Base-by-base conservation (phyloP, 2,329 filamentous ascomycete genomes). In the Aspergillus transmontanensis region DNA sequence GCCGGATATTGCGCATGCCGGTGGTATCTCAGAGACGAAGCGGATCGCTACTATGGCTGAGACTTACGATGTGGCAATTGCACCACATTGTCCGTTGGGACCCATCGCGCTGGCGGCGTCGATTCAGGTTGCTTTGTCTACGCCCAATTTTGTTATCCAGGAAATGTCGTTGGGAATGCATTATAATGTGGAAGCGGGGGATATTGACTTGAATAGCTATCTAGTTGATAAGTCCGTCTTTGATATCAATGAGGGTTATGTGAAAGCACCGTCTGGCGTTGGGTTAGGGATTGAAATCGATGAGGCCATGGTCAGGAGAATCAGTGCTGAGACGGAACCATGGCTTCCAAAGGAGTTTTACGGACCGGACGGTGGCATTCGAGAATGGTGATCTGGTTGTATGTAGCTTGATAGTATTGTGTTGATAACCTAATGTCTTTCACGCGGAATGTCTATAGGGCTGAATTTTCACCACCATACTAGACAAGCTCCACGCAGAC, bases 101-200 rank as follows among this genome's bases (percentile, higher is more conserved):
- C 90, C 90, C 0, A 89, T 93, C 56, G 89, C 90, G 0, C 80
- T 93, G 19, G 90, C 90, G 0, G 90, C 90, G 0, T 88, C 84
- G 60, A 81, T 92, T 41, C 90, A 93, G 64, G 85, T 93, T 1
- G 88, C 86, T 19, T 80, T 85, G 26, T 81, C 78, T 4, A 86
- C 80, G 21, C 83, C 83, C n/a, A 93, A 90, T 74, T 92, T 90
- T 73, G 86, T 85, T 0, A 93, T 93, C 36, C 87, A 92, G 70
- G 90, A 93, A 75, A 93, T 93, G 91, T 89, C 87, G 46, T 72
- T 93, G 28, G 91, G 90, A 0, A 94, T 94, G 71, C 91, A 94
- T 73, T 94, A 94, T 72, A 93, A 94, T 69, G 73, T 78, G 1
- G 83, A 84, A 69, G 85, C 83, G 0, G 62, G 58, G 3, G 48